phyloP scores from a whole-genome alignment of 164 flowering plant species.

The Echeveria elegans region DNA sequence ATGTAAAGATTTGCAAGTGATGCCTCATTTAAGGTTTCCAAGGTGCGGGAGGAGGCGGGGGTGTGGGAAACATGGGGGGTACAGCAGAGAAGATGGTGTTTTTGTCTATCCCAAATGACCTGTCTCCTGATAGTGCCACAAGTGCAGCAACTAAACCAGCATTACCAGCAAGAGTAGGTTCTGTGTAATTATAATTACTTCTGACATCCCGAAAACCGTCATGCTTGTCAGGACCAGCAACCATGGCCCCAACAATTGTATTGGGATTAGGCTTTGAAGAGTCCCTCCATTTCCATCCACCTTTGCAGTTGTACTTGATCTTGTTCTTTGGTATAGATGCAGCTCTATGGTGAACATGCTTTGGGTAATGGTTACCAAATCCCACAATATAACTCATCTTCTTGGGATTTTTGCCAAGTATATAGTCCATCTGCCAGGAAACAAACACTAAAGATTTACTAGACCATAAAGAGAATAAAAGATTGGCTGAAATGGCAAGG shows the following conservation, averaged over 20 bases:
- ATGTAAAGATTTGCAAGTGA: background rate
- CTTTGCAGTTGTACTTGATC: conserved; percentile 68
- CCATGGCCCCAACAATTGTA: conserved; percentile 88
- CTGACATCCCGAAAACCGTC: conserved; percentile 87
- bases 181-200: conserved; percentile 80
- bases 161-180: conserved; percentile 91
- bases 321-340: conserved; percentile 91
- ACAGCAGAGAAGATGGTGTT: conserved; percentile 95
- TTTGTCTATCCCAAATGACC: conserved; percentile 52
- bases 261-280: conserved; percentile 67
- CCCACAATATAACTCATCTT: conserved; percentile 95
- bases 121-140: conserved; percentile 70
- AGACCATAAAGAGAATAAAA: background rate
- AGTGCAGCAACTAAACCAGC: conserved; percentile 97
- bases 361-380: conserved; percentile 74
- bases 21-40: conserved; percentile 63
- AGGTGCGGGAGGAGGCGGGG: conserved; percentile 99
- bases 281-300: conserved; percentile 98
- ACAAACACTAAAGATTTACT: background rate
- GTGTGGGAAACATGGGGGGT: conserved; percentile 93
- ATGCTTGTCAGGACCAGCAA: conserved; percentile 85
- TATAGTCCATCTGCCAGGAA: conserved; percentile 69
- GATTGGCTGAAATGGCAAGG: background rate
- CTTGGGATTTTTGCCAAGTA: conserved; percentile 87
- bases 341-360: conserved; percentile 84